Evolutionary conservation across 495 filamentous ascomycete species (phyloP).

Genomic region (Talaromyces nanjingensis): DNA sequence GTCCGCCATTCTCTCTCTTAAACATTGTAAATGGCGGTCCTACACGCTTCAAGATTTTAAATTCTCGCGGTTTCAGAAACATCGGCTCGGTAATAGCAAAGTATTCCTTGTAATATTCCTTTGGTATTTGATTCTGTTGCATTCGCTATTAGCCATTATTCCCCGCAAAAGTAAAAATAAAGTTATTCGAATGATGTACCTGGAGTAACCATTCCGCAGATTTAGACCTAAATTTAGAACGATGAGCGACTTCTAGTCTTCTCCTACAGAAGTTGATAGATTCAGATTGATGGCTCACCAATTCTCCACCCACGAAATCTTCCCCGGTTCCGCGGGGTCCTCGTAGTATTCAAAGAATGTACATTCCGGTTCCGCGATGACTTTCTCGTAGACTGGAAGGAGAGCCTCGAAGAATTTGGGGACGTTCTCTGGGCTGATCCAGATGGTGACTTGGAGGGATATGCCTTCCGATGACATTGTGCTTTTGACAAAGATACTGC

Average conservation of each 20-base stretch:
- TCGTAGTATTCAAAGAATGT: conserved; percentile 44
- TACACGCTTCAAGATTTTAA: conserved; percentile 29
- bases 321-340: conserved; percentile 31
- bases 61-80: conserved; percentile 39
- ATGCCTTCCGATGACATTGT: conserved; percentile 8
- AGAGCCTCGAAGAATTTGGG: conserved; percentile 33
- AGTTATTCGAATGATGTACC: conserved; percentile 15
- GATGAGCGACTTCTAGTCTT: background rate
- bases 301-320: conserved; percentile 40
- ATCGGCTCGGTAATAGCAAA: conserved; percentile 38
- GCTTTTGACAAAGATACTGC: no score
- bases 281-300: conserved; percentile 21
- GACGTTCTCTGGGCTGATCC: conserved; percentile 34
- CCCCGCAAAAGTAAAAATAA: background rate
- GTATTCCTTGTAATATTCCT: conserved; percentile 45
- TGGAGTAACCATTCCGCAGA: conserved; percentile 32
- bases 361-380: conserved; percentile 38
- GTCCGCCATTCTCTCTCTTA: conserved; percentile 16
- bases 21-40: conserved; percentile 24
- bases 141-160: conserved; percentile 6
- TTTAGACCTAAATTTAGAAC: conserved; percentile 19
- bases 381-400: conserved; percentile 31
- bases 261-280: conserved; percentile 6
- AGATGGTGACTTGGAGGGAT: conserved; percentile 34
- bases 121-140: conserved; percentile 38